Percentiles rank a stretch among this genome's conserved stretches.
phyloP scores from a whole-genome alignment of 257 asterid genomes.

The Solanum microdontum region DNA sequence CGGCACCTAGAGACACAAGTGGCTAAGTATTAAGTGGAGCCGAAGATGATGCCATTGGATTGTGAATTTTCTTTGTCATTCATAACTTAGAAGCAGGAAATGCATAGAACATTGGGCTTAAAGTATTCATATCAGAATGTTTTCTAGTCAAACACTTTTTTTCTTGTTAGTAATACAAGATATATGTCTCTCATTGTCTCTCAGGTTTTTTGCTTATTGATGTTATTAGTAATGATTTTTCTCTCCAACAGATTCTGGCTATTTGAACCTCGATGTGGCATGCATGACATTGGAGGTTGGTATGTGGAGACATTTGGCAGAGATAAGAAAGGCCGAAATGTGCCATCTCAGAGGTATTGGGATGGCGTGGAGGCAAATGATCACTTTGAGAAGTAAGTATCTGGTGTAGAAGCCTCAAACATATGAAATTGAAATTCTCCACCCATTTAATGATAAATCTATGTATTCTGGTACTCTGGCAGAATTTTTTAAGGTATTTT shows the following conservation, averaged over 20 bases:
- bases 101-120: neutral
- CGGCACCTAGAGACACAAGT: neutral
- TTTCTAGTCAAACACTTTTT: neutral
- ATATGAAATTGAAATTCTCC: constrained; percentile 1
- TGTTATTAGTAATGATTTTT: constrained; percentile 9
- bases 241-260: constrained; percentile 68
- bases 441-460: neutral
- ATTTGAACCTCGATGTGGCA: constrained; percentile 90
- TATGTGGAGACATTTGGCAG: constrained; percentile 84
- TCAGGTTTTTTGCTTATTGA: constrained; percentile 1
- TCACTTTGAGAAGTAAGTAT: constrained; percentile 56
- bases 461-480: neutral
- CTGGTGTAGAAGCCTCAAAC: constrained; percentile 4
- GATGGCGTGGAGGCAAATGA: constrained; percentile 38
- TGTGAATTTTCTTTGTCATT: neutral
- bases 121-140: neutral
- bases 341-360: constrained; percentile 65
- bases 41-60: neutral
- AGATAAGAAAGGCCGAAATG: constrained; percentile 60
- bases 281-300: constrained; percentile 98
- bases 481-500: neutral
- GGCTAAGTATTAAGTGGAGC: neutral
- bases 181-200: neutral
- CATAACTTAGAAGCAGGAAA: neutral
- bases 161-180: neutral